These are phyloP conservation scores for Kwoniella dejecticola DNA, from an alignment of 768 basidiomycete genomes.

Conservation along the genomic window DNA sequence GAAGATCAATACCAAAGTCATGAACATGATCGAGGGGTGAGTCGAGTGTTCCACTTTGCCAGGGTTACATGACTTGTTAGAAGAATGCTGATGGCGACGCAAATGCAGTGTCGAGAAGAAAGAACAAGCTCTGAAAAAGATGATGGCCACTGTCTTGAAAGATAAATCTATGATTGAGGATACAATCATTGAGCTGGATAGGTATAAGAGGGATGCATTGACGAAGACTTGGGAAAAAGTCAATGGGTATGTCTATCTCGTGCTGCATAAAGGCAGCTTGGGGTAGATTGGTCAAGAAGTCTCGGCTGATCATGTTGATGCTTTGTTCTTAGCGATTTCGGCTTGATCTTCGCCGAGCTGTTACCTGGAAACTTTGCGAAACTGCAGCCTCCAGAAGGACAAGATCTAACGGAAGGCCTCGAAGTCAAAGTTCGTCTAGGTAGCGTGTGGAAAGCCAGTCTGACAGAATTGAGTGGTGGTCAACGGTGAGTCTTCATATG, in stretches of 20 bases:
- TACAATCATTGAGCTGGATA: conserved; percentile 88
- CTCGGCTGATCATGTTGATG: too few species aligned
- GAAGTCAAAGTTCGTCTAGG: conserved; percentile 97
- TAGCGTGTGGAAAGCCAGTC: conserved; percentile 93
- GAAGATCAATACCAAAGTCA: conserved; percentile 91
- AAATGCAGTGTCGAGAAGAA: conserved; percentile 82
- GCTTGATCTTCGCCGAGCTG: conserved; percentile 90
- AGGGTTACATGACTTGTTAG: too few species aligned
- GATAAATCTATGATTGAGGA: conserved; percentile 95
- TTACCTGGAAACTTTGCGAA: conserved; percentile 96
- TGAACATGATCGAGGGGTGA: conserved; percentile 93
- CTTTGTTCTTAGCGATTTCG: conserved; percentile 97
- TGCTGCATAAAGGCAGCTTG: not conserved
- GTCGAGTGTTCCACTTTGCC: conserved; percentile 39
- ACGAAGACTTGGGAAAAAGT: conserved; percentile 97
- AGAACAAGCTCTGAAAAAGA: conserved; percentile 81
- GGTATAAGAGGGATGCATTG: conserved; percentile 89
- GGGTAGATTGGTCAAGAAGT: too few species aligned
- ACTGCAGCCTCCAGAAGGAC: conserved; percentile 86
- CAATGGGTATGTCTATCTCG: conserved; percentile 66
- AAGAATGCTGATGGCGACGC: too few species aligned
- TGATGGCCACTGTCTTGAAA: conserved; percentile 79
- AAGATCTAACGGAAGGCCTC: conserved; percentile 89
- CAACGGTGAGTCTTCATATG: conserved; percentile 69
- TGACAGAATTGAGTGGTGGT: conserved; percentile 95